Evolutionary conservation across 2,329 filamentous ascomycete species (phyloP).

Genomic region (Akanthomyces uredinophilus): DNA sequence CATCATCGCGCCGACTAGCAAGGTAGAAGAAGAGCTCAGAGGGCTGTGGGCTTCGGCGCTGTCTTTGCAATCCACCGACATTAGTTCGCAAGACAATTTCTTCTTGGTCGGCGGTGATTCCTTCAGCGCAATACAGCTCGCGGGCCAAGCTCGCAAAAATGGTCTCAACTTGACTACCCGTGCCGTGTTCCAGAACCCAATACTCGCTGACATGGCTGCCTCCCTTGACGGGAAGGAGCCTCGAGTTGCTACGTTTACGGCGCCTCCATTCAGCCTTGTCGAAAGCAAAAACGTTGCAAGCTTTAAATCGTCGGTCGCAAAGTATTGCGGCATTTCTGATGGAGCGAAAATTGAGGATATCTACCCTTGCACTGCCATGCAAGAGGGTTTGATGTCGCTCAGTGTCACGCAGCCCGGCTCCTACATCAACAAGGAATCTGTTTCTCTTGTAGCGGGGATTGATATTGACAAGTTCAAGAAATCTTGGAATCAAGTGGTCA

Average conservation of each 20-base stretch:
- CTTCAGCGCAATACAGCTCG: constrained; percentile 37
- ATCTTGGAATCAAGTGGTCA: constrained; percentile 18
- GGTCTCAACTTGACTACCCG: constrained; percentile 17
- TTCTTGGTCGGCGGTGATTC: constrained; percentile 40
- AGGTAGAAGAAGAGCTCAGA: constrained; percentile 13
- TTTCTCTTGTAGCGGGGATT: constrained; percentile 8
- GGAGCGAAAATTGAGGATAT: constrained; percentile 30
- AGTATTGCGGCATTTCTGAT: constrained; percentile 16
- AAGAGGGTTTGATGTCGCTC: constrained; percentile 34
- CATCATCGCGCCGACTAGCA: background rate
- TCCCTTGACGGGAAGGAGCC: background rate
- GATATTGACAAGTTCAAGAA: constrained; percentile 17
- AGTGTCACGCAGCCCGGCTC: constrained; percentile 24
- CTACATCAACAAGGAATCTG: constrained; percentile 18
- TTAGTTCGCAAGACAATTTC: constrained; percentile 30
- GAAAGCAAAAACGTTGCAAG: background rate
- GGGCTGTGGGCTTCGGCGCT: constrained; percentile 38
- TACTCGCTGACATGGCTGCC: background rate
- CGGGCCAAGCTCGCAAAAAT: constrained; percentile 31
- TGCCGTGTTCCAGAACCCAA: background rate
- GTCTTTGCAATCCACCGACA: constrained; percentile 26
- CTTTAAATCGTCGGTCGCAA: constrained; percentile 15
- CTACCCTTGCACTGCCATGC: constrained; percentile 25
- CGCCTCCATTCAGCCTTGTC: background rate
- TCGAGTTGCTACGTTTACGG: background rate